phyloP scores from a whole-genome alignment of 768 basidiomycete species.

The Tylopilus balloui region DNA sequence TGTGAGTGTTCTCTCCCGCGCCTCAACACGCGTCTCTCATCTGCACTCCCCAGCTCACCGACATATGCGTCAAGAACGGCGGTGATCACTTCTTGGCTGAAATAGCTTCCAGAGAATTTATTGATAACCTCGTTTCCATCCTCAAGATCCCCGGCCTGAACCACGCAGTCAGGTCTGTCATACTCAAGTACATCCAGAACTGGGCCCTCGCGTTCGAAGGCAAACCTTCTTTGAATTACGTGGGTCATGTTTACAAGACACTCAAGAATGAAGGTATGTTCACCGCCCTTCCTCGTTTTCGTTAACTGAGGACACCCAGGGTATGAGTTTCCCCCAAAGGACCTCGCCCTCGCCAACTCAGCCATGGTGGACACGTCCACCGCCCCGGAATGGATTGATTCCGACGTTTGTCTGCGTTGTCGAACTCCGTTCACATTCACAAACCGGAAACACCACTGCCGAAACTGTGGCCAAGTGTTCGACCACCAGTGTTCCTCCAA shows the following conservation, averaged over 20 bases:
- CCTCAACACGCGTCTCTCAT: constrained; percentile 3
- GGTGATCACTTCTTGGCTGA: constrained; percentile 88
- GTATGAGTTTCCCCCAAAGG: constrained; percentile 82
- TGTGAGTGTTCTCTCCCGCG: constrained; percentile 44
- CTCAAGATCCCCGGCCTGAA: constrained; percentile 75
- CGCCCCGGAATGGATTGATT: constrained; percentile 97
- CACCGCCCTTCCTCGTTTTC: neutral
- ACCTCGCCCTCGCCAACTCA: constrained; percentile 60
- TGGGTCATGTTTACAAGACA: constrained; percentile 74
- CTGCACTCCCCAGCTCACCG: constrained; percentile 57
- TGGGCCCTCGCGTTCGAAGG: constrained; percentile 91
- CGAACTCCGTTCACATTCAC: constrained; percentile 89
- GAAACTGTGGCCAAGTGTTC: constrained; percentile 96
- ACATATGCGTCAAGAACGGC: constrained; percentile 94
- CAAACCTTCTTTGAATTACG: constrained; percentile 67
- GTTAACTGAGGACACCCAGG: constrained; percentile 39
- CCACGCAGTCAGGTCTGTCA: constrained; percentile 76
- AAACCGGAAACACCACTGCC: constrained; percentile 96
- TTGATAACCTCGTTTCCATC: constrained; percentile 89
- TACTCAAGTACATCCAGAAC: constrained; percentile 79
- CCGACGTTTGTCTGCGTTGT: constrained; percentile 91
- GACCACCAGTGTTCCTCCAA: constrained; percentile 92
- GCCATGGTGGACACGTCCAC: constrained; percentile 89
- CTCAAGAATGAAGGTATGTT: constrained; percentile 68
- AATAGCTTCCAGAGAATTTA: constrained; percentile 83